Evolutionary conservation across 2,329 filamentous ascomycete genomes (phyloP).

Genomic region (Akanthomyces muscarius): DNA sequence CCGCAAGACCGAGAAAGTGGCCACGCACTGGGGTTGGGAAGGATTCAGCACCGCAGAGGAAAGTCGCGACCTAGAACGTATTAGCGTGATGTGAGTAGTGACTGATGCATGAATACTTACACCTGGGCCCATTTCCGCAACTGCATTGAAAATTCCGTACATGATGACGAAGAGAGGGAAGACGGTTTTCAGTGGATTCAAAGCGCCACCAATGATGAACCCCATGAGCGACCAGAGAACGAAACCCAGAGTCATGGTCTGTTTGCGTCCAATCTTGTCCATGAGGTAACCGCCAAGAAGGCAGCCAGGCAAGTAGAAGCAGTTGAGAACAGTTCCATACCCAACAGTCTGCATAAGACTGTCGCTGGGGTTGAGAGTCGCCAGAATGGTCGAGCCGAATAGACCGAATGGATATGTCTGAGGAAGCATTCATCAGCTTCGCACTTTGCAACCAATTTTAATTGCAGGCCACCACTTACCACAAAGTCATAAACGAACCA

Average conservation of each 20-base stretch:
- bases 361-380: slow-evolving; percentile 21
- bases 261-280: slow-evolving; percentile 36
- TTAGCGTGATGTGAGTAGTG: background rate
- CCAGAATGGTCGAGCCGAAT: slow-evolving; percentile 25
- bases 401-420: slow-evolving; percentile 26
- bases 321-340: slow-evolving; percentile 24
- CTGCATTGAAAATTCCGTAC: slow-evolving; percentile 45
- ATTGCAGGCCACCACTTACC: slow-evolving; percentile 2
- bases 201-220: slow-evolving; percentile 46
- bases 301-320: slow-evolving; percentile 23
- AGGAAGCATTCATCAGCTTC: background rate
- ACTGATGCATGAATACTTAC: slow-evolving; percentile 38
- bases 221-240: slow-evolving; percentile 36
- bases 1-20: slow-evolving; percentile 46
- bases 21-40: slow-evolving; percentile 48
- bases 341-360: slow-evolving; percentile 23
- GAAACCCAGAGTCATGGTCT: slow-evolving; percentile 25
- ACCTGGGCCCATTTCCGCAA: slow-evolving; percentile 33
- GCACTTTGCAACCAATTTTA: no score
- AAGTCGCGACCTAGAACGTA: slow-evolving; percentile 35
- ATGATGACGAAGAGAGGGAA: slow-evolving; percentile 48
- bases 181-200: slow-evolving; percentile 41
- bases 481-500: slow-evolving; percentile 44
- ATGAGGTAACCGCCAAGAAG: slow-evolving; percentile 38
- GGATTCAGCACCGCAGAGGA: slow-evolving; percentile 45